phyloP scores from a whole-genome alignment of 1,139 yeast genomes.

The Saccharomyces hybrid region DNA sequence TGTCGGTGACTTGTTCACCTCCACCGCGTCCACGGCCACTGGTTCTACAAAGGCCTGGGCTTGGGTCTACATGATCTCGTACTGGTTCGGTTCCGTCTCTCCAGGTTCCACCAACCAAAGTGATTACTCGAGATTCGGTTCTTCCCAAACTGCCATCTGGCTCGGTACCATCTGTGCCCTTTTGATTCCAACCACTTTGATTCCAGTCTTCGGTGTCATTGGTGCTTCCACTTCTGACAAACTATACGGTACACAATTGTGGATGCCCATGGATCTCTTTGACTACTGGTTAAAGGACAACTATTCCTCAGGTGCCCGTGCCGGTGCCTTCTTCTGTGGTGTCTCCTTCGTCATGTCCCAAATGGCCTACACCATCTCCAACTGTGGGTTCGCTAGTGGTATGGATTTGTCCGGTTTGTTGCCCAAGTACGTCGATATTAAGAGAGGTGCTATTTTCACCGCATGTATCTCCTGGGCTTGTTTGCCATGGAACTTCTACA shows the following conservation, averaged over 20 bases:
- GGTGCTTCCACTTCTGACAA: constrained; percentile 36
- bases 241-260: constrained; percentile 33
- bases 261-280: constrained; percentile 37
- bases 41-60: constrained; percentile 36
- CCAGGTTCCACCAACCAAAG: constrained; percentile 35
- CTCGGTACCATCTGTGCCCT: constrained; percentile 35
- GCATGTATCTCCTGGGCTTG: constrained; percentile 39
- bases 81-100: constrained; percentile 42
- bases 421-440: constrained; percentile 45
- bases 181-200: constrained; percentile 37
- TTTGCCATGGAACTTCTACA: constrained; percentile 45
- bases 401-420: constrained; percentile 44
- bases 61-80: constrained; percentile 38
- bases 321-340: constrained; percentile 43
- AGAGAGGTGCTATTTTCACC: constrained; percentile 42
- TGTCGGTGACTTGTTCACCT: constrained; percentile 36
- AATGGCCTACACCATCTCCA: constrained; percentile 42
- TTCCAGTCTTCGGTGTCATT: constrained; percentile 38
- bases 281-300: constrained; percentile 30
- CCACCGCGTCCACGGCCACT: constrained; percentile 24
- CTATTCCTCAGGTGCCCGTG: constrained; percentile 38
- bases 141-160: constrained; percentile 31
- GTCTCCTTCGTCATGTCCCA: constrained; percentile 41
- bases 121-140: constrained; percentile 38
- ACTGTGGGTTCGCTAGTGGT: constrained; percentile 47